Evolutionary conservation across 805 yeast species (phyloP).

Genomic region (Spathaspora boniae): DNA sequence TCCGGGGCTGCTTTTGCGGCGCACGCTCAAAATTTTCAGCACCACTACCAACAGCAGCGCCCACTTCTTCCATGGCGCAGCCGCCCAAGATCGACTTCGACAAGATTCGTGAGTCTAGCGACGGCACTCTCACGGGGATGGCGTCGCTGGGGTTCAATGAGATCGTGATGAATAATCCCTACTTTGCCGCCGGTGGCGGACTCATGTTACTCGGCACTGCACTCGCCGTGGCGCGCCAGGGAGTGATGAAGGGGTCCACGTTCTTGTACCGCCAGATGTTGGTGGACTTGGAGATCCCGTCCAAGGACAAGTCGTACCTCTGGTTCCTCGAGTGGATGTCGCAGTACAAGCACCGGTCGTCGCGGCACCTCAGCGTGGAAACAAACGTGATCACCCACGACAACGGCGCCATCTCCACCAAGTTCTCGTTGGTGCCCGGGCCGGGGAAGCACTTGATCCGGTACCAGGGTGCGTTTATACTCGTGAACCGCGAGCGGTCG

Average conservation of each 20-base stretch:
- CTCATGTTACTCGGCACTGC: slow-evolving; percentile 92
- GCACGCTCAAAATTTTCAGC: not conserved
- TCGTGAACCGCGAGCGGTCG: slow-evolving; percentile 85
- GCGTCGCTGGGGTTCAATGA: slow-evolving; percentile 43
- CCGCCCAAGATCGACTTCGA: slow-evolving; percentile 27
- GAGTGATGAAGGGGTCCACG: slow-evolving; percentile 57
- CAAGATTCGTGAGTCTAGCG: slow-evolving; percentile 31
- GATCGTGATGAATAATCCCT: slow-evolving; percentile 74
- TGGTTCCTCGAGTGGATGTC: slow-evolving; percentile 99
- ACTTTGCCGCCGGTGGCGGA: slow-evolving; percentile 98
- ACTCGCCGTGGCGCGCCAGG: slow-evolving; percentile 72
- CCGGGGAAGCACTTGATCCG: slow-evolving; percentile 90
- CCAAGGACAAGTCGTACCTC: slow-evolving; percentile 86
- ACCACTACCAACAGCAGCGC: not conserved
- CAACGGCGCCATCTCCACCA: slow-evolving; percentile 85
- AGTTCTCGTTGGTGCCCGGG: slow-evolving; percentile 91
- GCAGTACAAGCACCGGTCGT: slow-evolving; percentile 64
- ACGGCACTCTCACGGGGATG: slow-evolving; percentile 36
- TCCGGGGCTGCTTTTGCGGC: not conserved
- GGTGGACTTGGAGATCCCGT: slow-evolving; percentile 90
- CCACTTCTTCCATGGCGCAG: slow-evolving; percentile 7
- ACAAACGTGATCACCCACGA: slow-evolving; percentile 85
- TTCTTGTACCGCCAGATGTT: slow-evolving; percentile 77
- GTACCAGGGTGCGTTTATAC: slow-evolving; percentile 84
- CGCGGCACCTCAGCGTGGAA: slow-evolving; percentile 86